These are phyloP conservation scores for Candida corydali DNA, from an alignment of 805 yeast genomes.

Conservation along the genomic window DNA sequence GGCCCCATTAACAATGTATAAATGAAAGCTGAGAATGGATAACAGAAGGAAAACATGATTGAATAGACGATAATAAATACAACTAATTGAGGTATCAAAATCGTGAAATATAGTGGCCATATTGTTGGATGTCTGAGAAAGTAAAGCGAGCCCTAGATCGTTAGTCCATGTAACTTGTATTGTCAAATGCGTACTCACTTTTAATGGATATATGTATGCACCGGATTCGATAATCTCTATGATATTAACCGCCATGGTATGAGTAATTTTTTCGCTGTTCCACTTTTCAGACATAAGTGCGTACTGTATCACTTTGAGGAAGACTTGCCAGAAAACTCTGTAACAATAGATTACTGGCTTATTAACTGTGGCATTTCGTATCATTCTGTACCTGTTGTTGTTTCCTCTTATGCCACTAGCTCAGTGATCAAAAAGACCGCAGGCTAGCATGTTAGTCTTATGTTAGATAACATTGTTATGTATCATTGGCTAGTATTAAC, in stretches of 20 bases:
- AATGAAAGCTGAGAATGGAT: conserved; percentile 42
- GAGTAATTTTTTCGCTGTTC: not conserved
- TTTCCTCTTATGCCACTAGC: too few species aligned
- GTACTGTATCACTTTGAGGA: too few species aligned
- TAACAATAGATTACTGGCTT: too few species aligned
- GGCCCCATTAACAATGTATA: conserved; percentile 48
- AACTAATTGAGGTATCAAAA: conserved; percentile 43
- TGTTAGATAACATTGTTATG: too few species aligned
- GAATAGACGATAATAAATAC: conserved; percentile 34
- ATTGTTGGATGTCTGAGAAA: conserved; percentile 36
- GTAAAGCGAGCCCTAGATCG: conserved; percentile 36
- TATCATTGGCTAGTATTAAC: too few species aligned
- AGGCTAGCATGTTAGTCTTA: too few species aligned
- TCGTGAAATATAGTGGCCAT: conserved; percentile 44
- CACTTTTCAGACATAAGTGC: too few species aligned
- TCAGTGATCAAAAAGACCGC: too few species aligned
- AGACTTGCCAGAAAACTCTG: too few species aligned
- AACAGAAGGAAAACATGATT: conserved; percentile 33
- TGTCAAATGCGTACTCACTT: conserved; percentile 21
- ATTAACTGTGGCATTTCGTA: too few species aligned
- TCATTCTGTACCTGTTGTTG: too few species aligned
- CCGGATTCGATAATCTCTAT: conserved; percentile 13
- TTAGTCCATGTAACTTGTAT: not conserved
- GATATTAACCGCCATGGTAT: conserved; percentile 3
- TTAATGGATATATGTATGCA: conserved; percentile 20